phyloP scores from a whole-genome alignment of 2,329 filamentous ascomycete genomes.

The Colletotrichum spinosum region DNA sequence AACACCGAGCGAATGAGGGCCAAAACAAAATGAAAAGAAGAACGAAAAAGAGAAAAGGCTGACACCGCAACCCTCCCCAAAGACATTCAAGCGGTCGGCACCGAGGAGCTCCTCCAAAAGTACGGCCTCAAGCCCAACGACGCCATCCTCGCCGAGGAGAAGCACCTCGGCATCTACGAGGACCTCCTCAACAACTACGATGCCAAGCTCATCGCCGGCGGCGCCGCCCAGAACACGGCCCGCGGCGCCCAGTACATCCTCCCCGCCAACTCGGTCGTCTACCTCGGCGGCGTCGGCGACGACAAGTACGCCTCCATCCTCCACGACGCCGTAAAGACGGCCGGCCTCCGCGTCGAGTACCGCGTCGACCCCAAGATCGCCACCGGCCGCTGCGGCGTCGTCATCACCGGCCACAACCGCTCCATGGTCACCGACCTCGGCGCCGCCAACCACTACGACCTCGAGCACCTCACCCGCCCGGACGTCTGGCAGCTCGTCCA shows the following conservation, averaged over 20 bases:
- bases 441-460: constrained; percentile 96
- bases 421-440: constrained; percentile 95
- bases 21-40: too few relatives aligned
- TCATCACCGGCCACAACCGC: constrained; percentile 97
- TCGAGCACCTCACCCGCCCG: constrained; percentile 91
- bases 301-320: constrained; percentile 96
- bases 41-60: neutral
- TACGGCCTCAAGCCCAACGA: constrained; percentile 96
- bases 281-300: constrained; percentile 92
- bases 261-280: constrained; percentile 88
- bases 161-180: constrained; percentile 91
- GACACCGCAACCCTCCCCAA: constrained; percentile 26
- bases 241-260: constrained; percentile 97
- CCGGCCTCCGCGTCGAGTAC: constrained; percentile 94
- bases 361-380: constrained; percentile 85
- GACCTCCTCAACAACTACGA: constrained; percentile 93
- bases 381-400: constrained; percentile 93
- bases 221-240: constrained; percentile 97
- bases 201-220: constrained; percentile 94
- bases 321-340: constrained; percentile 85
- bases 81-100: constrained; percentile 92
- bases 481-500: constrained; percentile 94
- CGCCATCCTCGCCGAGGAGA: constrained; percentile 93
- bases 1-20: too few relatives aligned
- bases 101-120: constrained; percentile 88